Percentiles rank a stretch among this genome's conserved stretches.
phyloP scores from a whole-genome alignment of 306 rosid genomes.

The Purshia tridentata region DNA sequence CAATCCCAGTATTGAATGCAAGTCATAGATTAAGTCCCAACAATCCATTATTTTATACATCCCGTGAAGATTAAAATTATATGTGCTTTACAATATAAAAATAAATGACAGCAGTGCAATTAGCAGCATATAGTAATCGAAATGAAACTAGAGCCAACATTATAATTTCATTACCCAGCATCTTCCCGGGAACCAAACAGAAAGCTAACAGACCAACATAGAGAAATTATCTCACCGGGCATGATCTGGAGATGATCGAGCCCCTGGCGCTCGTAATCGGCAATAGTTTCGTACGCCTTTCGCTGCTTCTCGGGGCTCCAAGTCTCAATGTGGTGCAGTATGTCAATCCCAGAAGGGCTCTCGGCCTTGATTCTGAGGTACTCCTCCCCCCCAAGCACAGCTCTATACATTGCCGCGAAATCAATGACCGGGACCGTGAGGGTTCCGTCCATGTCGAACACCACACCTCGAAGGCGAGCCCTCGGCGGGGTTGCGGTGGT shows the following conservation, averaged over 20 bases:
- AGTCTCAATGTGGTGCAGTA: conserved; percentile 59
- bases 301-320: conserved; percentile 62
- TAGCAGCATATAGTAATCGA: neutral
- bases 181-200: conserved; percentile 11
- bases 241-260: conserved; percentile 77
- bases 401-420: conserved; percentile 73
- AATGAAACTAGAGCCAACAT: neutral
- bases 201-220: neutral
- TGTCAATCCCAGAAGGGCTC: conserved; percentile 77
- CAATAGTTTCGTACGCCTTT: conserved; percentile 63
- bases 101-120: neutral
- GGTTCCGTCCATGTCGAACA: conserved; percentile 98
- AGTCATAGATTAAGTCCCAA: no score
- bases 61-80: no score
- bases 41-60: no score
- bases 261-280: conserved; percentile 71
- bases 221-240: conserved; percentile 53
- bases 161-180: neutral
- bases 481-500: conserved; percentile 14
- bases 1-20: neutral
- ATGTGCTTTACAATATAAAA: no score
- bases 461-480: conserved; percentile 76
- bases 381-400: conserved; percentile 82
- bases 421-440: conserved; percentile 89
- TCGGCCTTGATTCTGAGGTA: conserved; percentile 46